Evolutionary conservation across 164 flowering plant species (phyloP).

Genomic region (Magnolia kwangsiensis): DNA sequence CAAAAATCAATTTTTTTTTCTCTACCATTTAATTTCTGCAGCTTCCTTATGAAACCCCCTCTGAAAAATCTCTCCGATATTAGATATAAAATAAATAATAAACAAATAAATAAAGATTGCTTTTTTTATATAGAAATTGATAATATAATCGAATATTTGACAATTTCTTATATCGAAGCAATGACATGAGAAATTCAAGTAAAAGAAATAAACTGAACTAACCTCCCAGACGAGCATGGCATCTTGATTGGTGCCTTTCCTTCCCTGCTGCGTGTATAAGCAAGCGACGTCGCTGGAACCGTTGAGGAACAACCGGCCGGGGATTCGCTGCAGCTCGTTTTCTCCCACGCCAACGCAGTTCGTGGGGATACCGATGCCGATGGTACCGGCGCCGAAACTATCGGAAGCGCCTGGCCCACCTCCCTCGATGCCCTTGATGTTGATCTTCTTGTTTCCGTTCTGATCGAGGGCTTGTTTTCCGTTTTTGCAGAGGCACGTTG

Average conservation of each 20-base stretch:
- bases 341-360: not conserved
- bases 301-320: conserved; percentile 8
- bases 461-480: not conserved
- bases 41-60: not conserved
- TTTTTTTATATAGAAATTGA: not conserved
- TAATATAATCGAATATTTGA: not conserved
- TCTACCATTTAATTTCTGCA: no score
- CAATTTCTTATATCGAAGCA: not conserved
- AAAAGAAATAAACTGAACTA: not conserved
- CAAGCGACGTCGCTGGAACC: conserved; percentile 4
- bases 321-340: conserved; percentile 3
- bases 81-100: not conserved
- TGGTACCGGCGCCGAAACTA: not conserved
- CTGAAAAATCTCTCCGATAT: not conserved
- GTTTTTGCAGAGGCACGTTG: not conserved
- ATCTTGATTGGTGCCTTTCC: conserved; percentile 15
- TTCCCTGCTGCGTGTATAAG: conserved; percentile 11
- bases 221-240: conserved; percentile 19
- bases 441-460: not conserved
- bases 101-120: no score
- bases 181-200: not conserved
- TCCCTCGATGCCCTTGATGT: not conserved
- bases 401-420: not conserved
- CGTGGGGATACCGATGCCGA: not conserved
- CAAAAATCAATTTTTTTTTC: no score